A percentile compares a stretch with the other conserved stretches of the same genome.
Evolutionary conservation across 1,284 basidiomycete genomes (phyloP).

Genomic region (Austroboletus novae-zelandiae): DNA sequence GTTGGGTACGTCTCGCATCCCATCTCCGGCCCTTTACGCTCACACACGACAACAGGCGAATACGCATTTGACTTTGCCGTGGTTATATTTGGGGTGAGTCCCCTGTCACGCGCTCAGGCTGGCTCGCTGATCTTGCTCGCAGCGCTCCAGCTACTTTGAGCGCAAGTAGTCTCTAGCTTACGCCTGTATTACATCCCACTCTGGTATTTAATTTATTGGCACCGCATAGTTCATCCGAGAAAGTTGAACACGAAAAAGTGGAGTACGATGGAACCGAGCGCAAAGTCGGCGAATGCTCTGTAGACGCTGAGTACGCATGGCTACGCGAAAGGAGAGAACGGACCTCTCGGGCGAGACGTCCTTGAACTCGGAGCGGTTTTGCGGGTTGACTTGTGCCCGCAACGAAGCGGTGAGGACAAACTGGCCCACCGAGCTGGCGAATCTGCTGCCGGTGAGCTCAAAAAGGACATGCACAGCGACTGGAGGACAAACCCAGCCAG

Average conservation of each 20-base stretch:
- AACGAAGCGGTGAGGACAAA: slow-evolving; percentile 94
- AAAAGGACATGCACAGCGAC: not conserved
- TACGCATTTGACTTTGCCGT: slow-evolving; percentile 81
- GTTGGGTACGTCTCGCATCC: slow-evolving; percentile 49
- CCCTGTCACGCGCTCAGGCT: slow-evolving; percentile 25
- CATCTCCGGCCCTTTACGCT: not conserved
- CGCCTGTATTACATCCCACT: slow-evolving; percentile 15
- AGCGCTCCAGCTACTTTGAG: slow-evolving; percentile 78
- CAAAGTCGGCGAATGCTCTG: slow-evolving; percentile 97
- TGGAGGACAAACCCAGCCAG: slow-evolving; percentile 75
- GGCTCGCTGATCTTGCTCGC: slow-evolving; percentile 9
- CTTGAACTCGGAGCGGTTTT: slow-evolving; percentile 79
- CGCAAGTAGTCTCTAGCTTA: slow-evolving; percentile 29
- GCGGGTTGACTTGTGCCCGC: slow-evolving; percentile 88
- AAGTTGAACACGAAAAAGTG: slow-evolving; percentile 99
- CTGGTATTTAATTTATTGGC: not conserved
- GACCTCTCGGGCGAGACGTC: slow-evolving; percentile 94
- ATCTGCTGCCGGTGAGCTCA: slow-evolving; percentile 50
- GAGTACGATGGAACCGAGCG: slow-evolving; percentile 88
- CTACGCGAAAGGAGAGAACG: slow-evolving; percentile 5
- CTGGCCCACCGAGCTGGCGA: slow-evolving; percentile 91
- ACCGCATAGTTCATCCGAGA: slow-evolving; percentile 54
- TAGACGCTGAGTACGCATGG: slow-evolving; percentile 2
- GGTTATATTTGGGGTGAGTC: slow-evolving; percentile 68
- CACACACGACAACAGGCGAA: slow-evolving; percentile 46